Conservation (phyloP, 768 basidiomycete genomes). For the Kwoniella botswanensis region DNA sequence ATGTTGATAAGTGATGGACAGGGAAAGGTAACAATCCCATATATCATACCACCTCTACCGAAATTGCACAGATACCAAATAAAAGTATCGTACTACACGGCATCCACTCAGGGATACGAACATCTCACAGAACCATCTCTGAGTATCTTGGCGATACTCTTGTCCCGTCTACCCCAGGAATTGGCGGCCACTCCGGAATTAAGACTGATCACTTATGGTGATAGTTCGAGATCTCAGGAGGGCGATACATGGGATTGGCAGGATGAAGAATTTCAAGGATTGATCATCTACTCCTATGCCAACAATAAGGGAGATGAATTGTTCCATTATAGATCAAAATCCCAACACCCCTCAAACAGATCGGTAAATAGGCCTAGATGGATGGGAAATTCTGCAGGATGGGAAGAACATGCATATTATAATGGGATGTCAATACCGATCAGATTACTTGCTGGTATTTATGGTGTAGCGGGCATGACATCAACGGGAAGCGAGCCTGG, state of each 20-base stretch:
- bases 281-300: conserved; percentile 1
- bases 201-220: not conserved
- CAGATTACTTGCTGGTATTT: not conserved
- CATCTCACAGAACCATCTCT: not conserved
- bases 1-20: not conserved
- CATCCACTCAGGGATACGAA: not conserved
- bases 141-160: not conserved
- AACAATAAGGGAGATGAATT: conserved; percentile 3
- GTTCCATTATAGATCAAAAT: conserved; percentile 2
- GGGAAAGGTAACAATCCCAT: not conserved
- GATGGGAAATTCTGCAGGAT: not conserved
- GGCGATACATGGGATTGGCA: not conserved
- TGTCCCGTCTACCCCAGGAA: not conserved
- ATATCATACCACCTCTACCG: conserved; percentile 16
- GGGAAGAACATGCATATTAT: conserved; percentile 12
- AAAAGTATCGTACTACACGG: conserved; percentile 11
- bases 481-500: not conserved
- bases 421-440: not conserved
- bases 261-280: not conserved
- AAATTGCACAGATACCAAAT: conserved; percentile 27
- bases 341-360: not conserved
- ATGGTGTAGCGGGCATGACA: conserved; percentile 3
- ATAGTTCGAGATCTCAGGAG: not conserved
- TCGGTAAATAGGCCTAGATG: not conserved
- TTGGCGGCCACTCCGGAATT: not conserved